These are phyloP conservation scores for Clarireedia hainanense DNA, from an alignment of 2,329 filamentous ascomycete species.

Conservation along the genomic window DNA sequence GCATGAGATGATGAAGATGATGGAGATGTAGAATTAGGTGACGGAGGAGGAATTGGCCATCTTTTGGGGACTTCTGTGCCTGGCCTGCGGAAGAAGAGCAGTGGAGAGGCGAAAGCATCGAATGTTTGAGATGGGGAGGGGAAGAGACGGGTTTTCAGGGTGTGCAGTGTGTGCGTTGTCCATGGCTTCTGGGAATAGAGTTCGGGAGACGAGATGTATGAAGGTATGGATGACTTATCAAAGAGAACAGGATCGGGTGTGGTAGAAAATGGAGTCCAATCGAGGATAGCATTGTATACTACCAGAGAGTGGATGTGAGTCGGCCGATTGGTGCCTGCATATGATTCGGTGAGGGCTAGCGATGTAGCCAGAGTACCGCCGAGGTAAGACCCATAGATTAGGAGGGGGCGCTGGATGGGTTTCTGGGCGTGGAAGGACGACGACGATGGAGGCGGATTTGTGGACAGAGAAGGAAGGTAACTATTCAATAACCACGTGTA, in stretches of 20 bases:
- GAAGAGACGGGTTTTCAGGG: constrained; percentile 41
- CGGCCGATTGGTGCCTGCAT: constrained; percentile 31
- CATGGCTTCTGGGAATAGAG: constrained; percentile 7
- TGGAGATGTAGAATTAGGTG: background rate
- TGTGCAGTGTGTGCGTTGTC: constrained; percentile 18
- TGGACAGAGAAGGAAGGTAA: constrained; percentile 13
- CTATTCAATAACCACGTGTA: constrained; percentile 32
- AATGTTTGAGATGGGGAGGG: constrained; percentile 41
- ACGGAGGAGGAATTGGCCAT: constrained; percentile 13
- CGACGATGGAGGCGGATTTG: background rate
- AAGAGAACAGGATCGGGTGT: constrained; percentile 31
- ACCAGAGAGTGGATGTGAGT: constrained; percentile 38
- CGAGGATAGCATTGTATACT: constrained; percentile 53
- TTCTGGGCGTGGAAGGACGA: background rate
- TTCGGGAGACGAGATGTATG: background rate
- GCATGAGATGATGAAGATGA: background rate
- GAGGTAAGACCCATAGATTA: constrained; percentile 49
- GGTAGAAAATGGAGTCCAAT: constrained; percentile 54
- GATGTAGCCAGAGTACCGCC: constrained; percentile 50
- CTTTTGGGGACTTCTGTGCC: constrained; percentile 27
- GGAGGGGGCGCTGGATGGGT: constrained; percentile 30
- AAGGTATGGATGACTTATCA: background rate
- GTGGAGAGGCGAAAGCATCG: constrained; percentile 51
- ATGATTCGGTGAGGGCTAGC: constrained; percentile 48
- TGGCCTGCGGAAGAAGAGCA: constrained; percentile 49